Base-by-base conservation (phyloP, 164 flowering plant genomes). In the Magnolia sinica region DNA sequence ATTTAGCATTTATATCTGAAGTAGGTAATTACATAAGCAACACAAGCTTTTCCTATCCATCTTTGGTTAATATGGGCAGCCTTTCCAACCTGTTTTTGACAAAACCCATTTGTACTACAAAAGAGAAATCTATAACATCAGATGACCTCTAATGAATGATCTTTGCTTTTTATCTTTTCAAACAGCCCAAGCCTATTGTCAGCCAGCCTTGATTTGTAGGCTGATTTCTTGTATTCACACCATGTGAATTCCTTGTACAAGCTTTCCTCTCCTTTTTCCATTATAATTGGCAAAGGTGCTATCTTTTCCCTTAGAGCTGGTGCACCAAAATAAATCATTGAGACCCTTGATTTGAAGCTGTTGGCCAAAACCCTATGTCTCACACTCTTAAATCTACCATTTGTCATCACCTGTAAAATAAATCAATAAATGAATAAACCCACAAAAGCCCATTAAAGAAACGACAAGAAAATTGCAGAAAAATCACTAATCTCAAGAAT, bases 221-320 rank as follows among this genome's bases (percentile, higher is more conserved):
- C 93, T 16, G 97, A 82, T 64, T 45, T 82, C 79, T 90, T 95
- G 87, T 89, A 95, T 80, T 95, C 96, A 76, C 55, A 52, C 98
- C 98, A 95, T 78, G 97, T 93, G 90, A 93, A 95, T 71, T 91
- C 97, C 50, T 88, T 81, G 88, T 93, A 95, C 89, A 87, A 80
- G 74, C 91, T 89, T 45, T 92, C 89, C 72, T 91, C 94, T 4
- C 87, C 92, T 63, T 86, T 86, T 64, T 67, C 66, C 85, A 91
- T 70, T 0, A 95, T 70, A 14, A 80, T 75, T 8, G 83, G 70
- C 31, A 93, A 78, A 20, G 96, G 92, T 59, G 83, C 83, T 75
- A 95, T 88, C 79, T 81, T 91, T 70, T 88, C 88, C 59, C 71
- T 77, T 82, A 85, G 72, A 1, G 94, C 84, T 72, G 98, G 97